Conservation (phyloP, 2,329 filamentous ascomycete species). For the Sarocladium brachiariae region DNA sequence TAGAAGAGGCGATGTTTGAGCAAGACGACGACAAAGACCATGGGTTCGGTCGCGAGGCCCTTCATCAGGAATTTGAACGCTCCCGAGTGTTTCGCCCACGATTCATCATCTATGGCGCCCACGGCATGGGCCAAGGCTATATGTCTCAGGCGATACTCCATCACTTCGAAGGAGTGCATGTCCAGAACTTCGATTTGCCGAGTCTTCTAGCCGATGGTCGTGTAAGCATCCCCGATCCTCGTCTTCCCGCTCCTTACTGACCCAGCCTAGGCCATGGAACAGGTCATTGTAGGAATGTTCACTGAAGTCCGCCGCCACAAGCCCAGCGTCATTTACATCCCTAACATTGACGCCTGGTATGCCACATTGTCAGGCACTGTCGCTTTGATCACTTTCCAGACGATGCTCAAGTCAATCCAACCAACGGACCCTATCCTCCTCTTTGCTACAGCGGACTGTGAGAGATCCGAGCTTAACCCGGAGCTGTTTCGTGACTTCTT, state of each 20-base stretch:
- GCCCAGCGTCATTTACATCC: slow-evolving; percentile 91
- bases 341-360: slow-evolving; percentile 85
- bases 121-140: slow-evolving; percentile 93
- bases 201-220: slow-evolving; percentile 80
- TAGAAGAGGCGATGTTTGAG: slow-evolving; percentile 91
- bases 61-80: slow-evolving; percentile 73
- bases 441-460: slow-evolving; percentile 73
- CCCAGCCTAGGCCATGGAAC: slow-evolving; percentile 59
- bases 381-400: slow-evolving; percentile 73
- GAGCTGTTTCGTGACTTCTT: slow-evolving; percentile 73
- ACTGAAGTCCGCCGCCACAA: slow-evolving; percentile 90
- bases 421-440: slow-evolving; percentile 86
- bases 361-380: slow-evolving; percentile 53
- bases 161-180: slow-evolving; percentile 87
- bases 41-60: slow-evolving; percentile 76
- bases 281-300: slow-evolving; percentile 84
- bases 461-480: slow-evolving; percentile 52
- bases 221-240: slow-evolving; percentile 35
- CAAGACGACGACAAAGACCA: slow-evolving; percentile 74
- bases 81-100: slow-evolving; percentile 84
- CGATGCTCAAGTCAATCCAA: slow-evolving; percentile 74
- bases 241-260: neutral
- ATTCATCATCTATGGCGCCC: slow-evolving; percentile 71
- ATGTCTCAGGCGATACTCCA: slow-evolving; percentile 79
- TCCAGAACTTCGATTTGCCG: slow-evolving; percentile 89